These are phyloP conservation scores for Mortierella claussenii DNA, from an alignment of 192 early-diverging fungal genomes.

Conservation along the genomic window DNA sequence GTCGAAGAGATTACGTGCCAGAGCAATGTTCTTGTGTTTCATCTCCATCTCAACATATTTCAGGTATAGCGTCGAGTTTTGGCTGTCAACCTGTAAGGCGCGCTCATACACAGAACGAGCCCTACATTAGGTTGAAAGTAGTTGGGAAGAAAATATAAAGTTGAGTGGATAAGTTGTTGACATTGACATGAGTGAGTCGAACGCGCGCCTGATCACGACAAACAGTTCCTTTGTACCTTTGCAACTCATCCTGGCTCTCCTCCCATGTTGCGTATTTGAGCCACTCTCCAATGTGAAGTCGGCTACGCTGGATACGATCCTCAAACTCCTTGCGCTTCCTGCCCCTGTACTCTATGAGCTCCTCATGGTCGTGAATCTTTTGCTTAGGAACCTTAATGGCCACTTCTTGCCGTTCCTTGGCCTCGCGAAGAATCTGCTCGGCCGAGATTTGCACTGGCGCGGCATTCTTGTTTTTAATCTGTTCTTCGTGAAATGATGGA, in stretches of 20 bases:
- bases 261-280: slow-evolving; percentile 98
- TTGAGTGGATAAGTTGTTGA: background rate
- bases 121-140: slow-evolving; percentile 51
- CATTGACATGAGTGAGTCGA: background rate
- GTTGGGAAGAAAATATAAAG: too few species aligned
- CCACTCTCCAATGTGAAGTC: slow-evolving; percentile 90
- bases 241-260: slow-evolving; percentile 87
- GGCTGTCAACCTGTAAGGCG: slow-evolving; percentile 89
- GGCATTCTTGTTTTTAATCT: slow-evolving; percentile 98
- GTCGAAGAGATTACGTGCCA: slow-evolving; percentile 95
- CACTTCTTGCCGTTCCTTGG: slow-evolving; percentile 81
- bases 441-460: slow-evolving; percentile 99
- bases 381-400: slow-evolving; percentile 78
- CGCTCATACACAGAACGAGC: slow-evolving; percentile 92
- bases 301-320: slow-evolving; percentile 87
- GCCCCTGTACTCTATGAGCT: slow-evolving; percentile 90
- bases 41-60: slow-evolving; percentile 98
- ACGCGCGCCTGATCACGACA: too few species aligned
- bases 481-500: background rate
- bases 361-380: slow-evolving; percentile 92
- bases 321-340: slow-evolving; percentile 96
- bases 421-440: slow-evolving; percentile 97
- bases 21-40: slow-evolving; percentile 94
- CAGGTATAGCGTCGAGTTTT: slow-evolving; percentile 88
- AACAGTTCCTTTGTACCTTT: slow-evolving; percentile 60